Evolutionary conservation across 768 basidiomycete species (phyloP).

Genomic region (Tubosaeta sp.): DNA sequence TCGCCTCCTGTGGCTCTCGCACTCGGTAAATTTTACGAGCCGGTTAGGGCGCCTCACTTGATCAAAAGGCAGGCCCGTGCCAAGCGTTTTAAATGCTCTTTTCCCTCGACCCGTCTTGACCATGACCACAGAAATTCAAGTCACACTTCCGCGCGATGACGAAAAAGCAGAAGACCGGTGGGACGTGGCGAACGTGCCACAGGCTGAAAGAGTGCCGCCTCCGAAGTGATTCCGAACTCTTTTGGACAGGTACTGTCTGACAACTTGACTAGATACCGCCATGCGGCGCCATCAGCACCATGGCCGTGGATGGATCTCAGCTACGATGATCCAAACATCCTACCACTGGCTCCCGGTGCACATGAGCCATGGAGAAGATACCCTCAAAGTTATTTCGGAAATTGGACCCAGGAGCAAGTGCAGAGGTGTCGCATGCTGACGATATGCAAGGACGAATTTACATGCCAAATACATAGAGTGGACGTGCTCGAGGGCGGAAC

Average conservation of each 20-base stretch:
- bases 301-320: slow-evolving; percentile 41
- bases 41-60: neutral
- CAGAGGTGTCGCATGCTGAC: slow-evolving; percentile 30
- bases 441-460: slow-evolving; percentile 9
- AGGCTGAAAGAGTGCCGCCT: slow-evolving; percentile 14
- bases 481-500: slow-evolving; percentile 14
- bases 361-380: slow-evolving; percentile 34
- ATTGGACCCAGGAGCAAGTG: slow-evolving; percentile 50
- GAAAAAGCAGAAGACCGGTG: neutral
- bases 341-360: neutral
- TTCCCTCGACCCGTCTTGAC: neutral
- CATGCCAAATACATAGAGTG: slow-evolving; percentile 21
- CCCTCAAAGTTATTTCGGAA: slow-evolving; percentile 49
- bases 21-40: neutral
- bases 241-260: slow-evolving; percentile 3
- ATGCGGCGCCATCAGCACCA: slow-evolving; percentile 38
- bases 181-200: slow-evolving; percentile 14
- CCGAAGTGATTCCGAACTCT: slow-evolving; percentile 19
- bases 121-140: neutral
- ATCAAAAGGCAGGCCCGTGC: neutral
- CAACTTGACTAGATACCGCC: slow-evolving; percentile 30
- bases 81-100: neutral
- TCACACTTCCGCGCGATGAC: neutral
- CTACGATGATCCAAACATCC: slow-evolving; percentile 16
- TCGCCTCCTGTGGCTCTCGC: neutral